A percentile compares a stretch with the other conserved stretches of the same genome.
Evolutionary conservation across 169 alveolate genomes (phyloP).

Genomic region (Perkinsus marinus): DNA sequence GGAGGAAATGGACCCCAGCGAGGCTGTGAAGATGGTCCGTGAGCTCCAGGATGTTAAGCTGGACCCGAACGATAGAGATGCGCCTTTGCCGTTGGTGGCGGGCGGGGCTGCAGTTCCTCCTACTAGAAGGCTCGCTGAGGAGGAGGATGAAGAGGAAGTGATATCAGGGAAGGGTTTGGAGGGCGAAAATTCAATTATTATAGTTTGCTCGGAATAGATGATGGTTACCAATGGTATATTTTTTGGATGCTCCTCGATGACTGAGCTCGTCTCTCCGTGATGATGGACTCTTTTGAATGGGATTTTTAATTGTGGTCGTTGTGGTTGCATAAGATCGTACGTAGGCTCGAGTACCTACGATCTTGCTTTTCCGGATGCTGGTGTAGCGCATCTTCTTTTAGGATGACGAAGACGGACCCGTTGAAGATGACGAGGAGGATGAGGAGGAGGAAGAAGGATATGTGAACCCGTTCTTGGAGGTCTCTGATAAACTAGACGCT

Average conservation of each 20-base stretch:
- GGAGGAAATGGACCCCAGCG: slow-evolving; percentile 9
- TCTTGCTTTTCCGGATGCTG: no score
- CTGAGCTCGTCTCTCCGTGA: no score
- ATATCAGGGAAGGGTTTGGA: no score
- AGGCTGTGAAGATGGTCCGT: slow-evolving; percentile 71
- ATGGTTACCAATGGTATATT: no score
- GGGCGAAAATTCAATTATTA: no score
- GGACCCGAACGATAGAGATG: background rate
- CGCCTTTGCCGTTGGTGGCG: background rate
- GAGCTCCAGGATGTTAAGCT: slow-evolving; percentile 43
- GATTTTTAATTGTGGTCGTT: background rate
- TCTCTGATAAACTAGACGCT: background rate
- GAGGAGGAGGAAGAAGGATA: background rate
- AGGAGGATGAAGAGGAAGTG: background rate
- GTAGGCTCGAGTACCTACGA: background rate
- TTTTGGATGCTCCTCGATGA: background rate
- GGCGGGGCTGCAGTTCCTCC: background rate
- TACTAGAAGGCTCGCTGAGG: background rate
- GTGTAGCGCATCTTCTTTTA: no score
- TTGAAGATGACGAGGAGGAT: background rate
- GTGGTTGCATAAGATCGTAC: background rate
- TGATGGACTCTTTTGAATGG: background rate
- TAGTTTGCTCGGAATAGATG: no score
- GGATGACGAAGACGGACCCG: no score
- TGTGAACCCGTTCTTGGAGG: background rate